phyloP scores from a whole-genome alignment of 2,329 filamentous ascomycete genomes.

The Falciphora oryzae region DNA sequence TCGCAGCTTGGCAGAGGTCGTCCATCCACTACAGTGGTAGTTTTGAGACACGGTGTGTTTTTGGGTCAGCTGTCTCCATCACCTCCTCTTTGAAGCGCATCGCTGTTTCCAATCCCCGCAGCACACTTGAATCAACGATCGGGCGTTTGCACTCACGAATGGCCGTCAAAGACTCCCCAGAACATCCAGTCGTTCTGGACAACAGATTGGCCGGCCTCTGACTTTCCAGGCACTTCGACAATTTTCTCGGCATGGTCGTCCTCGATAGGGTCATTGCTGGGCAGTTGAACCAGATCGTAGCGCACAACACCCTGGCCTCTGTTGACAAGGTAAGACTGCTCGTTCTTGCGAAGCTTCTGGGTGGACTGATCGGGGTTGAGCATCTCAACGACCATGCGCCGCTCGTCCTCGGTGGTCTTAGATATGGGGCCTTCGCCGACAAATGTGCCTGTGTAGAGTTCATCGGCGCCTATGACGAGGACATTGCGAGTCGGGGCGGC shows the following conservation, averaged over 20 bases:
- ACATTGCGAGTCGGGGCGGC: slow-evolving; percentile 57
- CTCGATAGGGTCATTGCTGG: slow-evolving; percentile 96
- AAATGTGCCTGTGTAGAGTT: slow-evolving; percentile 82
- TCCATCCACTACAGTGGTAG: slow-evolving; percentile 69
- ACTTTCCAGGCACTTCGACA: slow-evolving; percentile 71
- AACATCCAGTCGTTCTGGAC: slow-evolving; percentile 93
- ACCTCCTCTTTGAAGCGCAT: slow-evolving; percentile 12
- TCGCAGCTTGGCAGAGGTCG: slow-evolving; percentile 90
- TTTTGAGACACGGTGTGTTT: background rate
- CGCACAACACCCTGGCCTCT: slow-evolving; percentile 86
- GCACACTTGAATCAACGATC: background rate
- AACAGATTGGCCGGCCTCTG: slow-evolving; percentile 34
- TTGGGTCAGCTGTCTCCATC: slow-evolving; percentile 17
- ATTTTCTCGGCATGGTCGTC: slow-evolving; percentile 99
- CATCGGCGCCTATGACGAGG: slow-evolving; percentile 82
- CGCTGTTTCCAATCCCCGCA: background rate
- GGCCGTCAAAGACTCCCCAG: slow-evolving; percentile 98
- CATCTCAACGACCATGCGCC: slow-evolving; percentile 89
- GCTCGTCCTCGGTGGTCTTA: slow-evolving; percentile 81
- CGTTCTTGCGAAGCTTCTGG: slow-evolving; percentile 78
- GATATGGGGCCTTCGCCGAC: slow-evolving; percentile 80
- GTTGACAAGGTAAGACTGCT: slow-evolving; percentile 87
- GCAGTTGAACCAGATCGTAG: slow-evolving; percentile 90
- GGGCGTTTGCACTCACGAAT: slow-evolving; percentile 58
- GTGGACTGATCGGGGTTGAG: slow-evolving; percentile 91